Base-by-base conservation (phyloP, 345 rosid genomes). In the Alliaria petiolata region DNA sequence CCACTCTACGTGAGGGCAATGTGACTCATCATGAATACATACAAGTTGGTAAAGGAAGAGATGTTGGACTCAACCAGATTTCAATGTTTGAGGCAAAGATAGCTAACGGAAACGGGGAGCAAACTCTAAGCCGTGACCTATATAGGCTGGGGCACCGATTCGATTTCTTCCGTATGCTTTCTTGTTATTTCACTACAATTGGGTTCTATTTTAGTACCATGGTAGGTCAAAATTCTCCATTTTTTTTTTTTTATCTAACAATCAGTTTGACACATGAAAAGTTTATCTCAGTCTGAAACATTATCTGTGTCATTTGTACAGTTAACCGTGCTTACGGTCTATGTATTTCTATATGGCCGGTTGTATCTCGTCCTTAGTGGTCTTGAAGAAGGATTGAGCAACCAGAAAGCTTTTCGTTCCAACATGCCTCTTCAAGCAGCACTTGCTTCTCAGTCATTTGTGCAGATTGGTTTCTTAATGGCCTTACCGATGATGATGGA, bases 41-140 rank as follows among this genome's bases (percentile, higher is more conserved):
- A 79, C 97, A 91, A 86, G 96, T 89, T 66, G 97, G 97, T 17
- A 91, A 91, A 77, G 97, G 97, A 16, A 82, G 97, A 76, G 97
- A 91, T 78, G 96, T 91, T 60, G 97, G 96, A n/a, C 90, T 91
- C 72, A 91, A 91, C 73, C 96, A 91, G 79, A 91, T 91, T 57
- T 89, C 97, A n/a, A 77, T 89, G 84, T 91, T 91, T 66, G 97
- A 91, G 80, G 96, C 96, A 72, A 91, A 91, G 79, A 86, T 91
- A 54, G 96, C 96, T 43, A 87, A 86, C 31, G 97, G 97, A 46
- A 91, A 89, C 69, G 96, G 96, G 10, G 97, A 91, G 70, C 97
- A 91, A 81, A 89, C 96, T 68, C 71, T 91, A 68, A 91, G 93
- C 74, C 91, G 97, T 22, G 96, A 91, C 64, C 71, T 91, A 14